Percentiles rank a stretch among this genome's conserved stretches.
These are phyloP conservation scores for Dalbergia cultrata DNA, from an alignment of 306 rosid genomes.

Conservation along the genomic window DNA sequence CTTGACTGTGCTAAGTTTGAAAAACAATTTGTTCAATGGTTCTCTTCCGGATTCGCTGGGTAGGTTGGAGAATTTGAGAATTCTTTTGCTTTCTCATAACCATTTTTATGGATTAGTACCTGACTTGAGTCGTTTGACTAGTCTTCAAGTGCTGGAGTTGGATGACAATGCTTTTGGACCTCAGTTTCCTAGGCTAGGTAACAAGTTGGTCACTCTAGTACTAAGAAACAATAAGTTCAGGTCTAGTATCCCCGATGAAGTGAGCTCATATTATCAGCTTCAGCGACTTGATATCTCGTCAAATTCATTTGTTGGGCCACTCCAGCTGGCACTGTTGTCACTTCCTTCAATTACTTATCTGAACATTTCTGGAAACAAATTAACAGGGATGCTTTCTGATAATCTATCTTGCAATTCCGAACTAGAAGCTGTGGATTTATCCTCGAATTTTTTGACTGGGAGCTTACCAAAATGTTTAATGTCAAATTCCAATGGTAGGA, in stretches of 20 bases:
- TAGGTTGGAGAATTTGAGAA: conserved; percentile 68
- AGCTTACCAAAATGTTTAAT: conserved; percentile 71
- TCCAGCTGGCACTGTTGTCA: conserved; percentile 66
- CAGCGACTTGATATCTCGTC: conserved; percentile 68
- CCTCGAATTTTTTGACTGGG: conserved; percentile 88
- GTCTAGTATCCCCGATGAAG: conserved; percentile 72
- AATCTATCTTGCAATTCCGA: conserved; percentile 71
- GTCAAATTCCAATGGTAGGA: conserved; percentile 55
- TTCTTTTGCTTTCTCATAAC: conserved; percentile 79
- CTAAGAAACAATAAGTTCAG: conserved; percentile 83
- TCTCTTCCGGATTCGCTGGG: conserved; percentile 69
- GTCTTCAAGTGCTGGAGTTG: conserved; percentile 90
- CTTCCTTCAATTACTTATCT: conserved; percentile 81
- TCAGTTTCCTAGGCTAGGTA: conserved; percentile 75
- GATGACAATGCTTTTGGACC: conserved; percentile 86
- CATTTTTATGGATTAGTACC: conserved; percentile 78
- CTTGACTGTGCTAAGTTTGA: conserved; percentile 80
- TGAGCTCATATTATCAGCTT: conserved; percentile 71
- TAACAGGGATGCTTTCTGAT: conserved; percentile 81
- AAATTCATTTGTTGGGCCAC: conserved; percentile 81
- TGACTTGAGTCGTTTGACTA: conserved; percentile 70
- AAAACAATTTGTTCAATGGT: conserved; percentile 70
- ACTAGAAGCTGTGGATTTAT: conserved; percentile 76
- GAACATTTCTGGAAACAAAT: conserved; percentile 76
- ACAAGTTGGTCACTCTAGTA: conserved; percentile 73